A percentile compares a stretch with the other conserved stretches of the same genome.
Evolutionary conservation across 441 rosid genomes (phyloP).

Genomic region (Brassica balearica): DNA sequence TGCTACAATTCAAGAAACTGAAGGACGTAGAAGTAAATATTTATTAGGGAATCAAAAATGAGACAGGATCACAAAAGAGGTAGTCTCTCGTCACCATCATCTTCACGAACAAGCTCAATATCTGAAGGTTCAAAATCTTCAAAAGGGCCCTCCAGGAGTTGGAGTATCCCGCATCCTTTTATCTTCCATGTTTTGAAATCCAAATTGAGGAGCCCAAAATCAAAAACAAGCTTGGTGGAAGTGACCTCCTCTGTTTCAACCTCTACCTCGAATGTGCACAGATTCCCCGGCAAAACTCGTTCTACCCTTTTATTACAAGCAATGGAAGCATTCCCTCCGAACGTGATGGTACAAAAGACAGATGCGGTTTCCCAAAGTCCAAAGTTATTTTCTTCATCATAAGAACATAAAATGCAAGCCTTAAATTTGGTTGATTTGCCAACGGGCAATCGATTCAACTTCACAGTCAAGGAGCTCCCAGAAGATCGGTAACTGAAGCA

Average conservation of each 20-base stretch:
- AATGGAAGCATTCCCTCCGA: too few species aligned
- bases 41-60: not conserved
- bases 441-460: not conserved
- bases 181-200: not conserved
- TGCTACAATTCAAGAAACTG: not conserved
- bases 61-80: not conserved
- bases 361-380: not conserved
- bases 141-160: not conserved
- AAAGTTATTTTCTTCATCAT: not conserved
- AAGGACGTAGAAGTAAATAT: not conserved
- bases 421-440: not conserved
- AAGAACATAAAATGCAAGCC: conserved; percentile 1
- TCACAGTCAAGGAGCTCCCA: not conserved
- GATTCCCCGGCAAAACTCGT: not conserved
- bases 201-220: not conserved
- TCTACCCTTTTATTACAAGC: not conserved
- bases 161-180: not conserved
- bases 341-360: not conserved
- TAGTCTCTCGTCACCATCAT: not conserved
- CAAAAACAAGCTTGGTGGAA: conserved; percentile 2
- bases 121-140: not conserved
- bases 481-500: conserved; percentile 8
- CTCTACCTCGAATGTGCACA: not conserved
- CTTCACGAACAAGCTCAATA: not conserved
- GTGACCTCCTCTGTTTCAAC: not conserved